Evolutionary conservation across 441 rosid species (phyloP), one percentile per base, ranked within the genome.

Genomic region (Arabidopsis hybrid): DNA sequence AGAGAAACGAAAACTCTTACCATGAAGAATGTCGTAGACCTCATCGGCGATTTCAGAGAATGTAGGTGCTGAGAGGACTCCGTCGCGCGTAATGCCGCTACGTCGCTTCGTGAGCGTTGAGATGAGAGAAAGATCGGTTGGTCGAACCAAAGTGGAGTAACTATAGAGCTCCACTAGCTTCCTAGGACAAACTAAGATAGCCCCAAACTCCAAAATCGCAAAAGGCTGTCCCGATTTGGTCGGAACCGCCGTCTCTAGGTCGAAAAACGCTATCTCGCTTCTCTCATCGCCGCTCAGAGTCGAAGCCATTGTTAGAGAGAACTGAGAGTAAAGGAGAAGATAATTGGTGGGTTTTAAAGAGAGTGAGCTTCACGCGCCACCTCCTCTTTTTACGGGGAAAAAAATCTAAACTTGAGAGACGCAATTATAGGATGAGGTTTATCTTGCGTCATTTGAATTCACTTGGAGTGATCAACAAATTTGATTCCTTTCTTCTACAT

Each of bases 171-270:
- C 93, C 49, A 29, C 90, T 1, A 90, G 88, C 82, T 79, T 90
- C 80, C 79, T 79, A 13, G 97, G 88, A 75, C 95, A 90, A 7
- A 92, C 89, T 43, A 90, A 81, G 75, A 92, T 92, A 21, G 93
- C 83, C 12, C 97, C 97, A 77, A 92, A 92, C 79, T 92, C 97
- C 13, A 90, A 76, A 6, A 92, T 78, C 5, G 89, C 86, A 34
- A 70, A 83, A 11, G 81, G 63, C 79, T 85, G 77, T 1, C 91
- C 88, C 2, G 84, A 3, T 45, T 86, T 79, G 47, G 73, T 73
- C 4, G 97, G 97, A 13, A 89, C 82, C 6, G 91, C 88, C 11
- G 93, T 89, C 73, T 92, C 96, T 0, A 90, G 34, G 79, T 92
- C 96, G 79, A 92, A 89, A 78, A 92, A 92, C 0, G 83, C 95